These are phyloP conservation scores for Stropharia rugosoannulata DNA, from an alignment of 768 basidiomycete genomes.

Conservation along the genomic window DNA sequence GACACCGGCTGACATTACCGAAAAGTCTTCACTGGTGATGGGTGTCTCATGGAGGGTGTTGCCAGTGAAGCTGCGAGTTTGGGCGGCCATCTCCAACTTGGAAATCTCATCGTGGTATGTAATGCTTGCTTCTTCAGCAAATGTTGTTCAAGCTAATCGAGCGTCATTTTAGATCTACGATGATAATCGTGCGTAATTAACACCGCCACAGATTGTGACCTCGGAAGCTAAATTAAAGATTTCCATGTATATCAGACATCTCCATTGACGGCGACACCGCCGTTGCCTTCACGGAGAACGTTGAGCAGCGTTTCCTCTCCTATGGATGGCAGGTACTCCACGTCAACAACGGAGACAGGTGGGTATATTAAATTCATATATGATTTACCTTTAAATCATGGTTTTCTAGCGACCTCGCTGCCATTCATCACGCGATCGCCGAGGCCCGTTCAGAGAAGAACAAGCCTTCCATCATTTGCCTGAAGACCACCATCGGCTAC, in stretches of 20 bases:
- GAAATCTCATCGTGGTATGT: slow-evolving; percentile 88
- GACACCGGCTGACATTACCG: slow-evolving; percentile 8
- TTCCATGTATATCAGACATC: slow-evolving; percentile 57
- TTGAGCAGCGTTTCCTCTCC: slow-evolving; percentile 81
- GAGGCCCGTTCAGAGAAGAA: slow-evolving; percentile 71
- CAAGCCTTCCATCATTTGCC: slow-evolving; percentile 86
- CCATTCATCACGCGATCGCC: slow-evolving; percentile 76
- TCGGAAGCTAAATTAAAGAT: slow-evolving; percentile 4
- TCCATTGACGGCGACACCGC: slow-evolving; percentile 95
- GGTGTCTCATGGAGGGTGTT: slow-evolving; percentile 97
- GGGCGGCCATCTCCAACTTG: slow-evolving; percentile 91
- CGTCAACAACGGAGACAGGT: slow-evolving; percentile 81
- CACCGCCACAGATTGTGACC: not conserved
- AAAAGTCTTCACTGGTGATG: slow-evolving; percentile 88
- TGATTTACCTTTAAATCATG: not conserved
- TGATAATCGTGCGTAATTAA: slow-evolving; percentile 80
- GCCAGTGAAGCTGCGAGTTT: slow-evolving; percentile 90
- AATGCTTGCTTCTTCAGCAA: not conserved
- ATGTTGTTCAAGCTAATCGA: slow-evolving; percentile 7
- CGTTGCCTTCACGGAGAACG: slow-evolving; percentile 93
- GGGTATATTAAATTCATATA: slow-evolving; percentile 16
- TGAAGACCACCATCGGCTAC: slow-evolving; percentile 90
- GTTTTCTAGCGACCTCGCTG: slow-evolving; percentile 62
- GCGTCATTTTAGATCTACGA: slow-evolving; percentile 70
- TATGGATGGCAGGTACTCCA: slow-evolving; percentile 95